Percentiles rank a stretch among this genome's conserved stretches.
Conservation (phyloP, 2,329 filamentous ascomycete species). For the Lasiodiplodia sp. region DNA sequence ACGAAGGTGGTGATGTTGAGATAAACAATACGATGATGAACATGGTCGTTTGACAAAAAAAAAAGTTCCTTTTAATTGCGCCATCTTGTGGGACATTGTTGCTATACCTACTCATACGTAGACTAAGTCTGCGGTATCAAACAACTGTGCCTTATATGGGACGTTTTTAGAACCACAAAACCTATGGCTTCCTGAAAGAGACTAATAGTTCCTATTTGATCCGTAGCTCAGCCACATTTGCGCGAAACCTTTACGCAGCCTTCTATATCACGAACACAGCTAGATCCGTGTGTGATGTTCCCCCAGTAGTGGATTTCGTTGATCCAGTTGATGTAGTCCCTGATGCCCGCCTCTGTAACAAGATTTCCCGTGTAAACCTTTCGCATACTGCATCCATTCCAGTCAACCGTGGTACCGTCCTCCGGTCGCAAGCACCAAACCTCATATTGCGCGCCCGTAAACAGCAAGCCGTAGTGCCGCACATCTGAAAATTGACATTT, state of each 20-base stretch:
- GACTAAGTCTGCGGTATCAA: neutral
- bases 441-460: neutral
- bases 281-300: neutral
- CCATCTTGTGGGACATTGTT: neutral
- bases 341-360: neutral
- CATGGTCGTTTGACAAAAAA: neutral
- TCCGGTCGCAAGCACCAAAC: slow-evolving; percentile 1
- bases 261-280: slow-evolving; percentile 5
- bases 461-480: neutral
- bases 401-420: neutral
- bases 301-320: slow-evolving; percentile 2
- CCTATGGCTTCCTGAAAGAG: neutral
- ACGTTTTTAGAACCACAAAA: neutral
- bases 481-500: neutral
- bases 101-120: neutral
- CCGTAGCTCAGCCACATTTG: slow-evolving; percentile 1
- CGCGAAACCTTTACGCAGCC: neutral
- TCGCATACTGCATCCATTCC: neutral
- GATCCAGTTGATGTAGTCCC: slow-evolving; percentile 2
- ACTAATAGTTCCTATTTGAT: neutral
- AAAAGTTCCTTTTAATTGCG: neutral
- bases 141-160: neutral
- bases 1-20: neutral
- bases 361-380: slow-evolving; percentile 1
- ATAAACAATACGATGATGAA: slow-evolving; percentile 1